Evolutionary conservation across 2,329 filamentous ascomycete species (phyloP).

Genomic region (Exophiala dermatitidis): DNA sequence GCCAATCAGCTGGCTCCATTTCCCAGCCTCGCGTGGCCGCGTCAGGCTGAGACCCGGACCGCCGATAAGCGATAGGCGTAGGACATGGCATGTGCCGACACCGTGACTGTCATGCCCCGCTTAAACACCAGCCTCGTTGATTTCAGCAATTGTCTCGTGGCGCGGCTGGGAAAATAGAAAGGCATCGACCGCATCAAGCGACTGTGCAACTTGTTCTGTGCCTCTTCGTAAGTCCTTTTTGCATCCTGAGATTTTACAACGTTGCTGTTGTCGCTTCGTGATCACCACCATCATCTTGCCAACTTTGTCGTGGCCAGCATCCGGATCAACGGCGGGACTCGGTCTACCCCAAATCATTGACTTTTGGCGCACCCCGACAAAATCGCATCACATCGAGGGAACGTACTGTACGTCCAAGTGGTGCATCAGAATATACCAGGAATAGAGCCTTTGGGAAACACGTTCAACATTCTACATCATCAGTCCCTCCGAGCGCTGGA

Average conservation of each 20-base stretch:
- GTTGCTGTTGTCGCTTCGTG: not conserved
- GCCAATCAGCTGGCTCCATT: not conserved
- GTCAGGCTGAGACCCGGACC: not conserved
- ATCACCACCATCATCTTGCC: not conserved
- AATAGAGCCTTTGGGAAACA: too few species aligned
- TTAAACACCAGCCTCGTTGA: conserved; percentile 9
- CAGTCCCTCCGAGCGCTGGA: not conserved
- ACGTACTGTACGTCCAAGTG: too few species aligned
- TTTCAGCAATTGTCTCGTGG: conserved; percentile 1
- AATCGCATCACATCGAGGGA: too few species aligned
- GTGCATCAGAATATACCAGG: too few species aligned
- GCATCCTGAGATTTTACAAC: not conserved
- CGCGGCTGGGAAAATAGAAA: conserved; percentile 9
- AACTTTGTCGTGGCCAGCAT: too few species aligned
- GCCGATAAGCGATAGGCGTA: not conserved
- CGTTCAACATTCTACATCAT: too few species aligned
- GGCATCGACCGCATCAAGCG: not conserved
- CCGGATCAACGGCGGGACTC: too few species aligned
- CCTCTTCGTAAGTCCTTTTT: not conserved
- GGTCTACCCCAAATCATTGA: too few species aligned
- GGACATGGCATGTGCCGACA: not conserved
- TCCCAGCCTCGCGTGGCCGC: conserved; percentile 11
- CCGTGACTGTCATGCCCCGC: not conserved
- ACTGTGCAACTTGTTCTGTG: not conserved
- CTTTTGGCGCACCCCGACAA: too few species aligned